Evolutionary conservation across 2,329 filamentous ascomycete genomes (phyloP), one percentile per base, ranked within the genome.

Genomic region (Diaporthe batatas): DNA sequence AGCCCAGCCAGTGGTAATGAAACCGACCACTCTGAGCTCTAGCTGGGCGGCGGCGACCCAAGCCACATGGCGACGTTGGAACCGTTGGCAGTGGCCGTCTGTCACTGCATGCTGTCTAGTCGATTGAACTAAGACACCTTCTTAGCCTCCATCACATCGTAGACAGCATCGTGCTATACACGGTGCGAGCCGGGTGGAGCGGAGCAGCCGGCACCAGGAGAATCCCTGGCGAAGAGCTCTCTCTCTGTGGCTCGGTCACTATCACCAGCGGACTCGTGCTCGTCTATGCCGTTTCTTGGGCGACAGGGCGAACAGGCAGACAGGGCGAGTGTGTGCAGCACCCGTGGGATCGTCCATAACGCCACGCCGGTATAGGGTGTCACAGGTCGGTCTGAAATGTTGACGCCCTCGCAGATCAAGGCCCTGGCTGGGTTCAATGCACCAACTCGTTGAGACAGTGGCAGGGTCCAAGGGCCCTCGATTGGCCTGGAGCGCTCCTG

Each of bases 381-480:
- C 69, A 57, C 72, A 76, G 75, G 77, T 80, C 79, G 78, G 77
- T 70, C 55, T 58, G 29, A 58, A 58, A 58, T 70, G 42, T 59
- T 58, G 54, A 62, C 68, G 68, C 68, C 68, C 68, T 62, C 32
- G 68, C 68, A 51, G 67, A 57, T 51, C 54, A 32, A 49, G 23
- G 68, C 42, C 68, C 29, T 77, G 78, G 75, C 77, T 39, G 14
- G 44, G 62, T 77, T 77, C 80, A 81, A 83, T 82, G 83, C 84
- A 83, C 74, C 77, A 82, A 81, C 79, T 80, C 83, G 84, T 84
- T 80, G 83, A 80, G 77, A 79, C 80, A 83, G 84, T 84, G 79
- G 83, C 83, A 80, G 77, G 77, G 77, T 72, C 72, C 73, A 49
- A 75, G 74, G 42, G 65, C 75, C 55, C 36, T 83, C 62, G 80